Evolutionary conservation across 768 basidiomycete species (phyloP).

Genomic region (Daedaleopsis nitida): DNA sequence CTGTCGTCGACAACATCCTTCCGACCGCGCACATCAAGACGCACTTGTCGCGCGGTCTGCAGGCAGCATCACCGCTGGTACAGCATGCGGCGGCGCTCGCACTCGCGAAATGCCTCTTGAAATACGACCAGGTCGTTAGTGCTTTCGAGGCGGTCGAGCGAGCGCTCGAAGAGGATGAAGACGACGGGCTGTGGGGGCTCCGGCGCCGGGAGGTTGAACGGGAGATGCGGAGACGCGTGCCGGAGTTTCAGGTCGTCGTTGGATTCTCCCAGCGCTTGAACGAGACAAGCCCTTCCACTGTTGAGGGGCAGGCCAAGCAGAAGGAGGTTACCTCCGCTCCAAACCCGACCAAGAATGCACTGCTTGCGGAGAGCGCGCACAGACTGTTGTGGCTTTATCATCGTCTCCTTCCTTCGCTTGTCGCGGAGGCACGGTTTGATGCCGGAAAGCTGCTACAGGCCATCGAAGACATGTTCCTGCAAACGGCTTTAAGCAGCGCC

Average conservation of each 20-base stretch:
- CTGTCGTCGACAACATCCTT: conserved; percentile 76
- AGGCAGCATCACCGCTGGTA: conserved; percentile 71
- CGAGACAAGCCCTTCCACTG: conserved; percentile 4
- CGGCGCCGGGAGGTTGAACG: conserved; percentile 68
- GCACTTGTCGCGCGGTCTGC: conserved; percentile 81
- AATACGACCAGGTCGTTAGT: conserved; percentile 59
- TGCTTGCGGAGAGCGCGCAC: conserved; percentile 81
- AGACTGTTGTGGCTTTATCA: conserved; percentile 87
- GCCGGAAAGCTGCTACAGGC: conserved; percentile 69
- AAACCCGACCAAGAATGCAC: conserved; percentile 47
- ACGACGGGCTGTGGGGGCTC: conserved; percentile 70
- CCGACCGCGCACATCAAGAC: conserved; percentile 66
- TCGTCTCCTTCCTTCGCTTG: conserved; percentile 67
- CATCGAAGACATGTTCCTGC: conserved; percentile 8
- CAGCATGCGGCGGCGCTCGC: conserved; percentile 84
- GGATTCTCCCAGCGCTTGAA: conserved; percentile 60
- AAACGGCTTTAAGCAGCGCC: conserved; percentile 9
- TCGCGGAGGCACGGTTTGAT: conserved; percentile 83
- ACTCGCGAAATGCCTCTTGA: conserved; percentile 73
- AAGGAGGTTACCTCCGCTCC: conserved; percentile 2
- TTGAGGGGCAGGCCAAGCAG: background rate
- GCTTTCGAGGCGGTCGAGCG: conserved; percentile 63
- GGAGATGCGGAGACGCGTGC: conserved; percentile 74
- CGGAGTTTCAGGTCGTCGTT: conserved; percentile 85
- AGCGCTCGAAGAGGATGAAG: conserved; percentile 33